phyloP scores from a whole-genome alignment of 2,329 filamentous ascomycete genomes.

The Hypomyces rosellus region DNA sequence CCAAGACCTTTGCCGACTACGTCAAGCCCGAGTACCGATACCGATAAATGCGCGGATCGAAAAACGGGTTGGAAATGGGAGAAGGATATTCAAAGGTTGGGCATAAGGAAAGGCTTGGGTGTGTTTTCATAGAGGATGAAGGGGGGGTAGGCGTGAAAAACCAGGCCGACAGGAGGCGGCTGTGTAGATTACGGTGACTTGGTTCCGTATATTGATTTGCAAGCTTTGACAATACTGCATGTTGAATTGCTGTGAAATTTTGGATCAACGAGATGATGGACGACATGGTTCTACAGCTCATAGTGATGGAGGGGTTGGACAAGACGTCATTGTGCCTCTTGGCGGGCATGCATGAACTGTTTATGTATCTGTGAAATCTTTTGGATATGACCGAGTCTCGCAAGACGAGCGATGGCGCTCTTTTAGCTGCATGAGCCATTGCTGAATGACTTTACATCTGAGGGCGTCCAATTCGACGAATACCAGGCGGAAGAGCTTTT shows the following conservation, averaged over 20 bases:
- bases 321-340: too few species aligned
- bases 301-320: too few species aligned
- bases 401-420: too few species aligned
- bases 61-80: conserved; percentile 2
- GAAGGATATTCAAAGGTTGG: conserved; percentile 7
- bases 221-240: conserved; percentile 24
- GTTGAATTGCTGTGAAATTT: not conserved
- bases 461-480: too few species aligned
- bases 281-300: too few species aligned
- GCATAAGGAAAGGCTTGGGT: conserved; percentile 9
- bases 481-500: not conserved
- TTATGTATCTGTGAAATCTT: too few species aligned
- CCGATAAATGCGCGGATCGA: conserved; percentile 28
- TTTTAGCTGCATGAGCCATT: too few species aligned
- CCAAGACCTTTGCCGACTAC: conserved; percentile 95
- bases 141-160: conserved; percentile 12
- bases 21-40: conserved; percentile 94
- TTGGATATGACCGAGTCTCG: too few species aligned
- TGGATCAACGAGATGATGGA: too few species aligned
- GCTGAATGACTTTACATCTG: too few species aligned
- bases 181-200: conserved; percentile 38
- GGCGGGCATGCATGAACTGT: too few species aligned
- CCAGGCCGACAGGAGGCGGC: conserved; percentile 16
- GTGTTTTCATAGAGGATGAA: conserved; percentile 13
- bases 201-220: conserved; percentile 30